Conservation (phyloP, 2,329 filamentous ascomycete species). For the Alternaria tenuissima region DNA sequence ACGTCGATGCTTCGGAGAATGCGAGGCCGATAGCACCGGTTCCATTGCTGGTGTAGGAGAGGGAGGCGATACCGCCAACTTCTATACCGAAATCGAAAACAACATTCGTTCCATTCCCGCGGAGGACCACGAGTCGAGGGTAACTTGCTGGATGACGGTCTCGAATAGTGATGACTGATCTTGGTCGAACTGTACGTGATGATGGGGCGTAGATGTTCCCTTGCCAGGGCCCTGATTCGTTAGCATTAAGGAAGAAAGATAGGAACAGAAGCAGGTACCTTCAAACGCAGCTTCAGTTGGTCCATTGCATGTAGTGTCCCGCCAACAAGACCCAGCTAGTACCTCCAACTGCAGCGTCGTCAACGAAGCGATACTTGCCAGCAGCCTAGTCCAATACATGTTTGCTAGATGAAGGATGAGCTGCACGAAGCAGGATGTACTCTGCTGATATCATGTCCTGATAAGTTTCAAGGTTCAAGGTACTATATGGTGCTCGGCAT, state of each 20-base stretch:
- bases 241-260: neutral
- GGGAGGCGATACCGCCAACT: constrained; percentile 63
- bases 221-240: constrained; percentile 61
- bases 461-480: neutral
- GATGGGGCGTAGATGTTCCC: constrained; percentile 64
- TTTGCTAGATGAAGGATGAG: neutral
- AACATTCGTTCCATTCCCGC: constrained; percentile 61
- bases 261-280: constrained; percentile 2
- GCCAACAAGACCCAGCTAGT: constrained; percentile 58
- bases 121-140: constrained; percentile 41
- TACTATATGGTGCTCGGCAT: constrained; percentile 9
- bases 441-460: neutral
- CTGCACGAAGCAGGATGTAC: neutral
- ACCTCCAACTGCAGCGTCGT: neutral
- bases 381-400: neutral
- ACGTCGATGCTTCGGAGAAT: constrained; percentile 55
- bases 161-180: constrained; percentile 51
- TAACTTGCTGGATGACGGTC: constrained; percentile 37
- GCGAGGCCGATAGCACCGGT: constrained; percentile 50
- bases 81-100: constrained; percentile 68
- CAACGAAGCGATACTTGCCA: neutral
- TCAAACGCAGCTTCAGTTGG: constrained; percentile 60
- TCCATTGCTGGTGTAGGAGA: constrained; percentile 59
- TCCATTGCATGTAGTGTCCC: constrained; percentile 62
- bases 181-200: constrained; percentile 60